Evolutionary conservation across 495 filamentous ascomycete species (phyloP).

Genomic region (Echria macrotheca): DNA sequence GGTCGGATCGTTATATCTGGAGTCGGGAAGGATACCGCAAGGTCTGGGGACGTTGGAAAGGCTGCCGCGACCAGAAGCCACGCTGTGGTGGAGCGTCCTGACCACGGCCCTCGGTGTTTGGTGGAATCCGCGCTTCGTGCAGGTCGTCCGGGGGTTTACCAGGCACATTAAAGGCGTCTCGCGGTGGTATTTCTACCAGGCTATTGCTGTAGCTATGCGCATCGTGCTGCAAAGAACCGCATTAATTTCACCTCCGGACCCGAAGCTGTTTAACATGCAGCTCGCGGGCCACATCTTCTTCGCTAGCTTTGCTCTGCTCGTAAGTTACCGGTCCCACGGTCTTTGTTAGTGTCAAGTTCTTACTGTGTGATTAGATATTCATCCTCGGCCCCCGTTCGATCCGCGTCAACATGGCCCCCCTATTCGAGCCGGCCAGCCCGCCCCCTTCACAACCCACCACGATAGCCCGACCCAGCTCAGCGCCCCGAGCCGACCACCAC

Average conservation of each 20-base stretch:
- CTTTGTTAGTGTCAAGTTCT: background rate
- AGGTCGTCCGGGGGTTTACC: conserved; percentile 57
- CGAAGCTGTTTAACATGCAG: conserved; percentile 31
- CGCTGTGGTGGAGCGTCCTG: conserved; percentile 45
- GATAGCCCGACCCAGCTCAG: background rate
- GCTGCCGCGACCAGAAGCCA: conserved; percentile 27
- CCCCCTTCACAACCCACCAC: conserved; percentile 17
- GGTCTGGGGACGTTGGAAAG: conserved; percentile 20
- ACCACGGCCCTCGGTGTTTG: conserved; percentile 55
- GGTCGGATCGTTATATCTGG: conserved; percentile 25
- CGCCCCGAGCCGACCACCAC: background rate
- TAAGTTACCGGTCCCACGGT: conserved; percentile 33
- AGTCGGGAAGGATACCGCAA: conserved; percentile 12
- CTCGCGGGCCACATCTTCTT: conserved; percentile 53
- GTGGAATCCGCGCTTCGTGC: conserved; percentile 71
- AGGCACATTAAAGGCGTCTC: conserved; percentile 59
- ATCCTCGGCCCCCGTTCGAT: conserved; percentile 46
- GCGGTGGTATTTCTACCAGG: conserved; percentile 66
- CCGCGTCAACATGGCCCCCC: conserved; percentile 49
- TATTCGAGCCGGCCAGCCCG: conserved; percentile 41
- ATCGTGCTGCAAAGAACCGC: conserved; percentile 47
- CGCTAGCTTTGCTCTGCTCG: conserved; percentile 47
- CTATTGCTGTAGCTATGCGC: conserved; percentile 54
- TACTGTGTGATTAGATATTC: conserved; percentile 31
- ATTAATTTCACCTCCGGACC: conserved; percentile 38